Conservation (phyloP, 345 rosid genomes). For the Angophora floribunda region DNA sequence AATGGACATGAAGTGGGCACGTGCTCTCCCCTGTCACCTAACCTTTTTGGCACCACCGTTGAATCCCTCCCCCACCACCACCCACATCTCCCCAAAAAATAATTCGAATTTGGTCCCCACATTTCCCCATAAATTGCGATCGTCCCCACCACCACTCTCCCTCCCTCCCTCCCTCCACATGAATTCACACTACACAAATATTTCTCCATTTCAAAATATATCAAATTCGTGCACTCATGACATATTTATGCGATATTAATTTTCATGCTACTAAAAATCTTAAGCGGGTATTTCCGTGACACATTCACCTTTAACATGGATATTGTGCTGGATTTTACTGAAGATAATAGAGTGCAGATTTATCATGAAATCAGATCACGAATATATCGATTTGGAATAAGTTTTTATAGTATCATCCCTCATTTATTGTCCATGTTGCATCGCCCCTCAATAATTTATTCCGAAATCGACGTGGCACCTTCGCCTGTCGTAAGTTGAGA, state of each 20-base stretch:
- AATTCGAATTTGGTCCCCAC: not conserved
- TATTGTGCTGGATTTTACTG: not conserved
- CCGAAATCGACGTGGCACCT: conserved; percentile 2
- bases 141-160: not conserved
- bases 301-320: too few relatives aligned
- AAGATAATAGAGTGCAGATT: not conserved
- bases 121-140: not conserved
- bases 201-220: too few relatives aligned
- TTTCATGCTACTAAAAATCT: not conserved
- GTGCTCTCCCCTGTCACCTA: not conserved
- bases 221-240: too few relatives aligned
- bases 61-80: not conserved
- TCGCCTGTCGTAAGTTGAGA: not conserved
- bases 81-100: not conserved
- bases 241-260: rapidly evolving
- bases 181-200: not conserved
- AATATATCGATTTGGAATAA: too few relatives aligned
- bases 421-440: not conserved
- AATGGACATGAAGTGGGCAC: not conserved
- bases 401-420: not conserved
- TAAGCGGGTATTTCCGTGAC: rapidly evolving
- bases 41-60: not conserved
- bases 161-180: not conserved
- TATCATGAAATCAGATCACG: not conserved
- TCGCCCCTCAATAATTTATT: not conserved